Evolutionary conservation across 2,329 filamentous ascomycete genomes (phyloP).

Genomic region (Talaromyces sp.): DNA sequence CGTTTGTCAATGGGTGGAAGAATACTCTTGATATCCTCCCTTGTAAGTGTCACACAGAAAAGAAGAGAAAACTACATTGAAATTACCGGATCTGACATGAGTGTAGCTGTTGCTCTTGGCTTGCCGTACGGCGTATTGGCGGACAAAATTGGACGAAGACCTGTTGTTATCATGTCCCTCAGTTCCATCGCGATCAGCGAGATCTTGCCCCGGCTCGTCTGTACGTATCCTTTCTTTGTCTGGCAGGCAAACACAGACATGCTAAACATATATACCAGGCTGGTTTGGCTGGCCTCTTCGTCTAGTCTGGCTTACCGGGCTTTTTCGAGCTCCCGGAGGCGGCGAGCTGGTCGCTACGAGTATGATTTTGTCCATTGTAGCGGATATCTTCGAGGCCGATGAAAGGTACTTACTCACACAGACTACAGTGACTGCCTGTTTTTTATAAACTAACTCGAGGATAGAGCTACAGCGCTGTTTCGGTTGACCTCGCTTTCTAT

Average conservation of each 20-base stretch:
- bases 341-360: conserved; percentile 18
- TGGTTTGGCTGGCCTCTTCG: conserved; percentile 18
- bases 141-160: conserved; percentile 23
- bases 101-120: conserved; percentile 20
- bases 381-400: conserved; percentile 23
- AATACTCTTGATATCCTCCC: conserved; percentile 19
- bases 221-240: conserved; percentile 12
- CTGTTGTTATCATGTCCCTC: conserved; percentile 18
- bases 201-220: conserved; percentile 21
- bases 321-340: conserved; percentile 21
- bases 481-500: neutral
- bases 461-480: conserved; percentile 1
- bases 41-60: conserved; percentile 9
- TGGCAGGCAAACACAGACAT: neutral
- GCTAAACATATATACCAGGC: conserved; percentile 2
- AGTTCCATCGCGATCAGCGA: conserved; percentile 19
- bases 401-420: conserved; percentile 19
- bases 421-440: neutral
- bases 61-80: neutral
- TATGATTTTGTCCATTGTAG: conserved; percentile 19
- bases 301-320: conserved; percentile 20
- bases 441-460: neutral
- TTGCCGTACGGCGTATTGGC: conserved; percentile 25
- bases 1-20: conserved; percentile 23
- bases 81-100: neutral